phyloP scores from a whole-genome alignment of 129 eudicot species.

The Artemisia annua region DNA sequence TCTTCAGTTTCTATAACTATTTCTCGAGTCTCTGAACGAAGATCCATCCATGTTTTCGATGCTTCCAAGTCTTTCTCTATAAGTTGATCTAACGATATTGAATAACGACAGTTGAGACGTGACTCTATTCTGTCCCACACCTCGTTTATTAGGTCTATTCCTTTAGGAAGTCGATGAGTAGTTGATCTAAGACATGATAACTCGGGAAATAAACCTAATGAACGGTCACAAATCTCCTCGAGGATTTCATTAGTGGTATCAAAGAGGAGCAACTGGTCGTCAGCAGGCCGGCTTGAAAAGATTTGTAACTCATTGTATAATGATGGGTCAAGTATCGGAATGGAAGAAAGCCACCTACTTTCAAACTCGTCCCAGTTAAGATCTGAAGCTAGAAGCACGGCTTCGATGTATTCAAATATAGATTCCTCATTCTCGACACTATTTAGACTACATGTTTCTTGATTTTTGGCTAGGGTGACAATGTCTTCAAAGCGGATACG shows the following conservation, averaged over 20 bases:
- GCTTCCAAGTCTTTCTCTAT: constrained; percentile 52
- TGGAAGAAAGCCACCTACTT: constrained; percentile 35
- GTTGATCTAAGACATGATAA: constrained; percentile 32
- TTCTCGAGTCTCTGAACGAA: constrained; percentile 41
- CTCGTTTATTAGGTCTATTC: constrained; percentile 65
- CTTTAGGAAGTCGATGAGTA: constrained; percentile 38
- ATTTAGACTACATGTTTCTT: constrained; percentile 33
- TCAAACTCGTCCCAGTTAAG: constrained; percentile 41
- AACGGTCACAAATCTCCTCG: constrained; percentile 53
- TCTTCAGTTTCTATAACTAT: constrained; percentile 57
- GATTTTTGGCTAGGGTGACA: constrained; percentile 24
- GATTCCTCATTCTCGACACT: constrained; percentile 51
- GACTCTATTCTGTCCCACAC: constrained; percentile 74
- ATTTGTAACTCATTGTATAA: constrained; percentile 72
- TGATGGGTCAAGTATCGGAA: constrained; percentile 63
- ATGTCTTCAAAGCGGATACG: constrained; percentile 68
- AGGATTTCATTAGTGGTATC: constrained; percentile 70
- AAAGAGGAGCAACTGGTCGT: constrained; percentile 76
- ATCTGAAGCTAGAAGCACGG: constrained; percentile 40
- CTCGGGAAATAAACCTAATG: constrained; percentile 43
- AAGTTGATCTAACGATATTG: constrained; percentile 66
- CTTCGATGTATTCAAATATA: constrained; percentile 32
- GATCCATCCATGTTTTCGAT: constrained; percentile 54
- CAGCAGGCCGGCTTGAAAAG: constrained; percentile 58
- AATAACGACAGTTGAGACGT: constrained; percentile 33